Conservation (phyloP, 1,139 yeast genomes). For the Hanseniaspora uvarum region DNA sequence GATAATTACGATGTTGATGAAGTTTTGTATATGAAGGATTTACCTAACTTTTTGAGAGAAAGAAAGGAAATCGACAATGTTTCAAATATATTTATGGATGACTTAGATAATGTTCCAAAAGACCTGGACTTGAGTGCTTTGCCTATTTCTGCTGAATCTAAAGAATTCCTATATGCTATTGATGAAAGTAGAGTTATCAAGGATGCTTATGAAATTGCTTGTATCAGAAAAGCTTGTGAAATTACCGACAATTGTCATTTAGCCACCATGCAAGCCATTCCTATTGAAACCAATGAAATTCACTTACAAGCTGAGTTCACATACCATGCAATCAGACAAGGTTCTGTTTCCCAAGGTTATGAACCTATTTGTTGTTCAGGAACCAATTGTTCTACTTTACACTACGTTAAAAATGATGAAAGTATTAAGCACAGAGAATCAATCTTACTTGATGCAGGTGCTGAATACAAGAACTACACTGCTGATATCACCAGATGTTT, state of each 20-base stretch:
- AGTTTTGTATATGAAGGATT: slow-evolving; percentile 50
- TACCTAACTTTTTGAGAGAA: slow-evolving; percentile 26
- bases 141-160: slow-evolving; percentile 33
- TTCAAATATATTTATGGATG: slow-evolving; percentile 33
- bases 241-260: slow-evolving; percentile 81
- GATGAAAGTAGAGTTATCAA: slow-evolving; percentile 81
- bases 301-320: slow-evolving; percentile 93
- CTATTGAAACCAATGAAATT: slow-evolving; percentile 77
- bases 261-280: slow-evolving; percentile 87
- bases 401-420: slow-evolving; percentile 78
- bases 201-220: slow-evolving; percentile 66
- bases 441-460: slow-evolving; percentile 88
- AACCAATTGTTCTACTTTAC: slow-evolving; percentile 80
- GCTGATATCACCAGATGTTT: slow-evolving; percentile 91
- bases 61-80: slow-evolving; percentile 25
- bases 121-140: slow-evolving; percentile 32
- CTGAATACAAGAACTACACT: slow-evolving; percentile 90
- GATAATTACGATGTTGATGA: slow-evolving; percentile 68
- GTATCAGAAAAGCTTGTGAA: slow-evolving; percentile 68
- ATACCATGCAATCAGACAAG: slow-evolving; percentile 89
- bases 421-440: slow-evolving; percentile 48
- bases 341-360: slow-evolving; percentile 77
- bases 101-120: slow-evolving; percentile 29
- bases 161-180: slow-evolving; percentile 56
- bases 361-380: slow-evolving; percentile 97